These are phyloP conservation scores for Penicillium flavigenum DNA, from an alignment of 495 filamentous ascomycete genomes.

Conservation along the genomic window DNA sequence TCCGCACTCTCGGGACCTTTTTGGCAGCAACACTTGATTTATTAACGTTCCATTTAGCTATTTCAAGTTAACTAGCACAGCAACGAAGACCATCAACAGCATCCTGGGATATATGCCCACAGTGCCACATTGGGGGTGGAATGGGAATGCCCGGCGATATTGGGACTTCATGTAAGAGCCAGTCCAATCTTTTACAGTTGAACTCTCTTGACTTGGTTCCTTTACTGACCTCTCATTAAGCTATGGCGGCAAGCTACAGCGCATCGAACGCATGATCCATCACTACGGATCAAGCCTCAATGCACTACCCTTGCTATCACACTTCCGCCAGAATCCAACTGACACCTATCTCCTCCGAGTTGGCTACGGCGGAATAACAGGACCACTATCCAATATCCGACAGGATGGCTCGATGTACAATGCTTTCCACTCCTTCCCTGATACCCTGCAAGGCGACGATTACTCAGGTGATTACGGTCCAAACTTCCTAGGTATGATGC, in stretches of 20 bases:
- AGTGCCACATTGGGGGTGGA: neutral
- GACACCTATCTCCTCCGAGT: constrained; percentile 6
- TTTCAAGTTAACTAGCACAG: neutral
- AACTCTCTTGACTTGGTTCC: neutral
- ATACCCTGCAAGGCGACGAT: constrained; percentile 51
- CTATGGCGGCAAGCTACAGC: constrained; percentile 39
- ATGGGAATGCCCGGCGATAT: neutral
- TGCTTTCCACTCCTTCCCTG: constrained; percentile 52
- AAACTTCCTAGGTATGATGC: constrained; percentile 44
- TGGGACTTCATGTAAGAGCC: neutral
- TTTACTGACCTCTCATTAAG: neutral
- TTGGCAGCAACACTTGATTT: neutral
- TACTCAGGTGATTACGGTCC: constrained; percentile 56
- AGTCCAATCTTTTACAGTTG: neutral
- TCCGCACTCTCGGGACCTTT: neutral
- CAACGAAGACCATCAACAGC: neutral
- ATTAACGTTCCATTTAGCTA: neutral
- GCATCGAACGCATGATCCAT: constrained; percentile 56
- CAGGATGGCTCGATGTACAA: constrained; percentile 48
- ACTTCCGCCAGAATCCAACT: constrained; percentile 41
- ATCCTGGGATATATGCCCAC: neutral
- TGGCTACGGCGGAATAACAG: constrained; percentile 20
- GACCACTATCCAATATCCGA: constrained; percentile 51
- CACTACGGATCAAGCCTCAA: constrained; percentile 57
- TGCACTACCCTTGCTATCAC: constrained; percentile 46